Evolutionary conservation across 176 grass and related monocot species (phyloP).

Genomic region (Chrysopogon serrulatus): DNA sequence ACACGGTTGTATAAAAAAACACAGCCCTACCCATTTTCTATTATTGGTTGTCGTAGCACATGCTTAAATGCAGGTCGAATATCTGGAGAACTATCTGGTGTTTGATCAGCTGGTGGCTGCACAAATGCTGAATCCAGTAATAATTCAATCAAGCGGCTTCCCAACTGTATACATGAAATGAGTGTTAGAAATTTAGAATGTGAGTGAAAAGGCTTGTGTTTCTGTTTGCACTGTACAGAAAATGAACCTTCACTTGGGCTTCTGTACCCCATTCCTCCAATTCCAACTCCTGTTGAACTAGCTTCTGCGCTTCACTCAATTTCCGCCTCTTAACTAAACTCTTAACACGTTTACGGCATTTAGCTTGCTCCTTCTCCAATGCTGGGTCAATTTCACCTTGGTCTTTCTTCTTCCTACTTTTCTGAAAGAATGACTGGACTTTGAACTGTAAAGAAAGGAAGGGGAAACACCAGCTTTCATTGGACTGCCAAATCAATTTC

Average conservation of each 20-base stretch:
- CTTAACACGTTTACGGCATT: constrained; percentile 55
- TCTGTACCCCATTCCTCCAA: constrained; percentile 77
- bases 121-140: constrained; percentile 90
- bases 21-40: constrained; percentile 68
- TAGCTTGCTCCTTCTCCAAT: constrained; percentile 51
- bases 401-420: constrained; percentile 59
- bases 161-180: constrained; percentile 59
- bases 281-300: constrained; percentile 78
- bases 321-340: constrained; percentile 66
- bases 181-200: constrained; percentile 9
- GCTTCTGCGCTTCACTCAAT: constrained; percentile 62
- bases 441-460: constrained; percentile 59
- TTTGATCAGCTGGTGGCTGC: constrained; percentile 56
- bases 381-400: constrained; percentile 44
- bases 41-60: constrained; percentile 36
- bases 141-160: constrained; percentile 76
- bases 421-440: constrained; percentile 77
- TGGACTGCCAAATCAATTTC: neutral
- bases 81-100: constrained; percentile 58
- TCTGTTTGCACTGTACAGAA: neutral
- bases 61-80: constrained; percentile 95
- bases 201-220: neutral
- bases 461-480: neutral
- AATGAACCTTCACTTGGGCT: constrained; percentile 80
- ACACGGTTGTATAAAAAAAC: neutral